Evolutionary conservation across 371 early-diverging fungal species (phyloP).

Genomic region (Rhizopus delemar): DNA sequence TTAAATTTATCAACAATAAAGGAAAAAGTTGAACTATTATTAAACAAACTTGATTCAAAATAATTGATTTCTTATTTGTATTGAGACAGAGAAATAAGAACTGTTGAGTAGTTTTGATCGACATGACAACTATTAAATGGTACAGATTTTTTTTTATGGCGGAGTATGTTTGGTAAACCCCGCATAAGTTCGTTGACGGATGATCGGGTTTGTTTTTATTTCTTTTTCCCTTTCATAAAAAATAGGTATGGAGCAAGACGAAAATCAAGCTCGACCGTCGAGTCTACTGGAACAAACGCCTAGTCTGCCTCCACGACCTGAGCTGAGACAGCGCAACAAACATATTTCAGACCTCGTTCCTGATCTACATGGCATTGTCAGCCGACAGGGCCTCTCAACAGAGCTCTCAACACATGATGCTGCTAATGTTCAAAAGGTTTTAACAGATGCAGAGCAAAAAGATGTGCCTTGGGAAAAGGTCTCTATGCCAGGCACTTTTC

Average conservation of each 20-base stretch:
- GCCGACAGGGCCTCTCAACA: slow-evolving; percentile 28
- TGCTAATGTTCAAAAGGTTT: slow-evolving; percentile 23
- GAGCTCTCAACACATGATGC: slow-evolving; percentile 43
- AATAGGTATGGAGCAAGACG: neutral
- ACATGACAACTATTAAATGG: too few species aligned
- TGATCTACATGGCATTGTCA: slow-evolving; percentile 23
- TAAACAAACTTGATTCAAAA: too few species aligned
- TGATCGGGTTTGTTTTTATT: neutral
- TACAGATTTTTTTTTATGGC: too few species aligned
- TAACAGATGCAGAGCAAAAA: slow-evolving; percentile 37
- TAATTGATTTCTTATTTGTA: too few species aligned
- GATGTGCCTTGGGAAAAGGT: neutral
- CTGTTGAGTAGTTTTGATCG: too few species aligned
- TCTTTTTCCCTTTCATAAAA: neutral
- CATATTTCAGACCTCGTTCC: slow-evolving; percentile 20
- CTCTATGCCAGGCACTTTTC: slow-evolving; percentile 29
- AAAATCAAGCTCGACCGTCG: too few species aligned
- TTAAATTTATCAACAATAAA: slow-evolving; percentile 34
- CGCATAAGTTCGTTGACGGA: neutral
- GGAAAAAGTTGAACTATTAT: neutral
- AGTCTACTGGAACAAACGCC: neutral
- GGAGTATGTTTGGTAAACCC: too few species aligned
- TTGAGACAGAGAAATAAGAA: too few species aligned
- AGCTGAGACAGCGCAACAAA: neutral
- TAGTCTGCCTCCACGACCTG: neutral